Conservation (phyloP, 169 alveolate genomes). For the Babesia gibsoni region DNA sequence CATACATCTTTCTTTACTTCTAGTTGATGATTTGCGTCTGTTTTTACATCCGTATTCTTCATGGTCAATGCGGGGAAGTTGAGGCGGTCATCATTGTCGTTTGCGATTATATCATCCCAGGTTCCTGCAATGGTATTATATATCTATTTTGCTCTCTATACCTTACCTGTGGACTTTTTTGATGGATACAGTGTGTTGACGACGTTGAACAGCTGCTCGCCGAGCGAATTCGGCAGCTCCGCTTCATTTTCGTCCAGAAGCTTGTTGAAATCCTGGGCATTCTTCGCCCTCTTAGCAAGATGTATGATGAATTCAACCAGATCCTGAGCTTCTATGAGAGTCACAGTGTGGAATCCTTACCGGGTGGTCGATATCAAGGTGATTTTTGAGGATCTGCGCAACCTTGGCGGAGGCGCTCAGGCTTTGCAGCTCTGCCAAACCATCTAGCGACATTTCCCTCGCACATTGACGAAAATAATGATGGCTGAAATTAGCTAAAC, state of each 20-base stretch:
- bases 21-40: neutral
- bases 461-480: neutral
- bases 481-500: neutral
- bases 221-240: conserved; percentile 42
- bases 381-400: conserved; percentile 54
- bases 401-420: conserved; percentile 53
- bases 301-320: conserved; percentile 58
- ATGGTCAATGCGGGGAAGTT: conserved; percentile 63
- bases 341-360: neutral
- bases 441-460: conserved; percentile 17
- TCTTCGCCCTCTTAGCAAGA: conserved; percentile 45
- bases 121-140: neutral
- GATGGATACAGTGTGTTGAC: conserved; percentile 45
- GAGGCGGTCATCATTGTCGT: conserved; percentile 26
- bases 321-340: conserved; percentile 13
- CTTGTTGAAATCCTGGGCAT: conserved; percentile 41
- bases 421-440: conserved; percentile 49
- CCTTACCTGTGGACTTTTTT: neutral
- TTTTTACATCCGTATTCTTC: conserved; percentile 27
- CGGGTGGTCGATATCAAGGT: conserved; percentile 60
- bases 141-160: no score
- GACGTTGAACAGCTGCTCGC: conserved; percentile 43
- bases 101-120: conserved; percentile 45
- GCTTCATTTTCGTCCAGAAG: conserved; percentile 60
- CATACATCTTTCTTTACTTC: conserved; percentile 33